phyloP scores from a whole-genome alignment of 202 grass and related monocot genomes.

The Setaria italica region DNA sequence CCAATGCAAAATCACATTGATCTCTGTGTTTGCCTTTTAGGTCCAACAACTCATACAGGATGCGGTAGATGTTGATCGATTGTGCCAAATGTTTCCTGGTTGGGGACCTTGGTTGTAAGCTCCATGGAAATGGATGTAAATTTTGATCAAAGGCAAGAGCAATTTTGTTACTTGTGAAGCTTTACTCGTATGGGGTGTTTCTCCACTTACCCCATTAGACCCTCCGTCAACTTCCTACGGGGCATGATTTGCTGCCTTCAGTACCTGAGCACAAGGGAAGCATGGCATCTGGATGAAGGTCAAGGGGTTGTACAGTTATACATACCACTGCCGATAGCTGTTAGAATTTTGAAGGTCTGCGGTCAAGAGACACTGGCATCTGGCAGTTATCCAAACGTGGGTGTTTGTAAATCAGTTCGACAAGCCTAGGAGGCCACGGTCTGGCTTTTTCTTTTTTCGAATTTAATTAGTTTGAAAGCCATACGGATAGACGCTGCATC shows the following conservation, averaged over 20 bases:
- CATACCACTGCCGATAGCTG: background rate
- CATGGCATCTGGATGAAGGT: background rate
- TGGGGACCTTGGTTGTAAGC: constrained; percentile 89
- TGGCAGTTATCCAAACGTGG: background rate
- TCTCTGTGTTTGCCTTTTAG: constrained; percentile 50
- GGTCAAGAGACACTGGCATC: background rate
- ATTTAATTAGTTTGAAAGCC: background rate
- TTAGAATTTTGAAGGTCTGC: background rate
- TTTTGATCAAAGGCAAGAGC: constrained; percentile 22
- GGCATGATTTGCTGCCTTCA: background rate
- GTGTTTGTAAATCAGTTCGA: background rate
- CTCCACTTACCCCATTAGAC: background rate
- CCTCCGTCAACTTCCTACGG: background rate
- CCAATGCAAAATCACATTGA: constrained; percentile 17
- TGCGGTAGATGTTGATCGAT: constrained; percentile 71
- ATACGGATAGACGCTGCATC: background rate
- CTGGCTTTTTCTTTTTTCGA: background rate
- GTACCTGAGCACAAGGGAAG: background rate
- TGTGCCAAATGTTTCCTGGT: constrained; percentile 98
- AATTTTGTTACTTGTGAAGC: constrained; percentile 30
- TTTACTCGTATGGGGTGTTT: background rate
- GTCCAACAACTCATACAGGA: constrained; percentile 95
- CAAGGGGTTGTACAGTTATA: background rate
- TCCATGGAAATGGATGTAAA: constrained; percentile 29
- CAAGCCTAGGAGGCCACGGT: background rate